Evolutionary conservation across 1,284 basidiomycete genomes (phyloP), one percentile per base, ranked within the genome.

Genomic region (Cryptococcus sp.): DNA sequence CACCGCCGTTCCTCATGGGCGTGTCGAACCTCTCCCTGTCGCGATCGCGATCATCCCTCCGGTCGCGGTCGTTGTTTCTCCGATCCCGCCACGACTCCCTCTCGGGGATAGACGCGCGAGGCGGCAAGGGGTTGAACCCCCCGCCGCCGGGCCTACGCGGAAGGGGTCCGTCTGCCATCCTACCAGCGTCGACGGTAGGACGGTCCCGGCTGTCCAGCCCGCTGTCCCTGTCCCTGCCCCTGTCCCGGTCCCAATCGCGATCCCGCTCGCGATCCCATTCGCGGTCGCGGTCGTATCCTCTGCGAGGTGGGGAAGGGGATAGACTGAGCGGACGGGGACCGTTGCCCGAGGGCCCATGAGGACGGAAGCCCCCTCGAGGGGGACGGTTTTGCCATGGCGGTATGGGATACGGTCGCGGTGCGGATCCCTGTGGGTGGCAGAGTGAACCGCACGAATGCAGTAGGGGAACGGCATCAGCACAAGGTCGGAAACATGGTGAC

Each of bases 301-400:
- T 51, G 37, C 58, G 45, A 47, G 55, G 55, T 4, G 61, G 61
- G 2, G 61, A 63, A 5, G 61, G 61, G 18, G 58, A 53, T 33
- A 54, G 54, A 46, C 52, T 55, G 20, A 54, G 33, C 18, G 60
- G 60, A 51, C 57, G 52, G 13, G 56, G 38, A 18, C 50, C 53
- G 21, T 54, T 33, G 12, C 57, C 52, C 16, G 60, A 38, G n/a
- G 46, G 46, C n/a, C 52, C 45, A 21, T 35, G 39, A 18, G 47
- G 52, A 44, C 53, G 38, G 35, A 39, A 49, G 16, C 28, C 36
- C 20, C 45, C 47, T 38, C 59, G 42, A 38, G 57, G 48, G 35
- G 49, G 57, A 28, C 59, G 52, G 43, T 55, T 60, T 9, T 53
- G 54, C 55, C 59, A 57, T 0, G 54, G 55, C 28, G 54, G 55